These are phyloP conservation scores for Verticillium alfalfae DNA, from an alignment of 2,329 filamentous ascomycete genomes.

Conservation along the genomic window DNA sequence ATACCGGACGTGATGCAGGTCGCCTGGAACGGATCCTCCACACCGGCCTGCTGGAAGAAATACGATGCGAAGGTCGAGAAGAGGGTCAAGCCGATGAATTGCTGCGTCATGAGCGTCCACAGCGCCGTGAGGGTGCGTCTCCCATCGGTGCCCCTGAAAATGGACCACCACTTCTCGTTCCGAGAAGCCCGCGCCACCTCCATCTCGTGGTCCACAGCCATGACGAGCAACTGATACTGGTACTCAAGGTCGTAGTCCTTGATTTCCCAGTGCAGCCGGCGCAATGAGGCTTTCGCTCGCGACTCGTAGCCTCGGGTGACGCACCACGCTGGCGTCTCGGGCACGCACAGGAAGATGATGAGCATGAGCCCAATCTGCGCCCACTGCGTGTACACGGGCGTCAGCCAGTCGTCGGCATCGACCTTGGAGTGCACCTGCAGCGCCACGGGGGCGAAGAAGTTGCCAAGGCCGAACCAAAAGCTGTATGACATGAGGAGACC, in stretches of 20 bases:
- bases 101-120: slow-evolving; percentile 17
- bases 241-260: slow-evolving; percentile 20
- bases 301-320: slow-evolving; percentile 15
- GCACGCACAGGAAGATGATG: slow-evolving; percentile 29
- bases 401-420: slow-evolving; percentile 26
- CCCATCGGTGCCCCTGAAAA: slow-evolving; percentile 22
- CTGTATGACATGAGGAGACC: slow-evolving; percentile 32
- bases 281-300: slow-evolving; percentile 13
- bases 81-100: slow-evolving; percentile 16
- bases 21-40: slow-evolving; percentile 16
- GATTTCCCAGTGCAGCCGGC: slow-evolving; percentile 16
- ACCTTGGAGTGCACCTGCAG: slow-evolving; percentile 25
- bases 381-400: slow-evolving; percentile 38
- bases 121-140: slow-evolving; percentile 20
- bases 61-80: slow-evolving; percentile 18
- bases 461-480: slow-evolving; percentile 37
- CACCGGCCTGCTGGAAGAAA: slow-evolving; percentile 27
- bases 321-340: slow-evolving; percentile 34
- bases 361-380: slow-evolving; percentile 33
- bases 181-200: slow-evolving; percentile 5
- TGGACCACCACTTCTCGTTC: slow-evolving; percentile 19
- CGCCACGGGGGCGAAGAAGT: slow-evolving; percentile 34
- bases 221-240: slow-evolving; percentile 16
- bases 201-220: slow-evolving; percentile 17
- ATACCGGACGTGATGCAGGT: slow-evolving; percentile 15